Conservation (phyloP, 768 basidiomycete genomes). For the Asterophora lycoperdoides region DNA sequence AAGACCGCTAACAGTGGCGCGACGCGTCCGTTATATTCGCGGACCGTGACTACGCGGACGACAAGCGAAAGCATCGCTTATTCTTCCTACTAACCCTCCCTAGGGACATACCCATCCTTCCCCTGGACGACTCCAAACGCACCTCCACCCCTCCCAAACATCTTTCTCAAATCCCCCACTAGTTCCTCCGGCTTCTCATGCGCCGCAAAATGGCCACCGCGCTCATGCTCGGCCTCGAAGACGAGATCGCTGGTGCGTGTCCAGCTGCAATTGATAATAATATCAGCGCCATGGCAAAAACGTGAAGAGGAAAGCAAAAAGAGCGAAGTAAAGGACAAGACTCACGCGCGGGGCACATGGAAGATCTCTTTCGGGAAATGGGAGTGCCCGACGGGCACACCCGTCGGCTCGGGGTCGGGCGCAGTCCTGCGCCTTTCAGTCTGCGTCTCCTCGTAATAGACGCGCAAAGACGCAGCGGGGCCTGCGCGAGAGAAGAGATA, state of each 20-base stretch:
- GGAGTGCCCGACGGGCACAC: constrained; percentile 39
- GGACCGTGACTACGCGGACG: too few species aligned
- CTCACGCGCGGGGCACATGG: constrained; percentile 21
- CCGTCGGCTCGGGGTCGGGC: too few species aligned
- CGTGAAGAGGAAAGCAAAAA: too few species aligned
- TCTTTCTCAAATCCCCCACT: constrained; percentile 37
- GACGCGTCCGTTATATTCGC: too few species aligned
- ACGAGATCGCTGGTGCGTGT: constrained; percentile 14
- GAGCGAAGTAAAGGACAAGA: too few species aligned
- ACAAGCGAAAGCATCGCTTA: too few species aligned
- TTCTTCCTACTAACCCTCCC: too few species aligned
- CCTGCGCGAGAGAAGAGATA: constrained; percentile 59
- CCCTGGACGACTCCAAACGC: constrained; percentile 35
- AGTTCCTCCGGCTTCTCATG: constrained; percentile 37
- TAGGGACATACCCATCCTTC: constrained; percentile 22
- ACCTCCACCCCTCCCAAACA: constrained; percentile 40
- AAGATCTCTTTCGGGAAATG: constrained; percentile 44
- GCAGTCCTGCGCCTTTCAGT: too few species aligned
- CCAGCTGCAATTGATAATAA: constrained; percentile 16
- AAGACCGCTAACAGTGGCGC: too few species aligned
- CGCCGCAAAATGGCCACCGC: constrained; percentile 46
- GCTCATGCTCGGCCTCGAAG: constrained; percentile 30
- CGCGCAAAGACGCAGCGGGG: constrained; percentile 51
- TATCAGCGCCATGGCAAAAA: too few species aligned
- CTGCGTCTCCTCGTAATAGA: constrained; percentile 45